A percentile compares a stretch with the other conserved stretches of the same genome.
Evolutionary conservation across 208 protist species (phyloP).

Genomic region (Acanthamoeba triangularis): DNA sequence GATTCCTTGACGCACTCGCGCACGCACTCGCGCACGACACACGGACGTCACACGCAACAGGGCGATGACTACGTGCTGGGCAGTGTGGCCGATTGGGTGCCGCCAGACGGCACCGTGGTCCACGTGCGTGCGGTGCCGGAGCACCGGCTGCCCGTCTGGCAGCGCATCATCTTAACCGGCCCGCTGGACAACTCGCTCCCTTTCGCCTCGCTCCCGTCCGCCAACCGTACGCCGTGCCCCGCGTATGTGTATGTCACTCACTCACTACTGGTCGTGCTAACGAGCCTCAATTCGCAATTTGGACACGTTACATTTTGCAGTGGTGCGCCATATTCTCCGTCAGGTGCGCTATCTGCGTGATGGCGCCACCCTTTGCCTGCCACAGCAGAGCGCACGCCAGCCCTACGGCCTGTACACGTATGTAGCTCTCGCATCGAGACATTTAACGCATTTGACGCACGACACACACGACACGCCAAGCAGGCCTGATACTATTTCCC

Average conservation of each 20-base stretch:
- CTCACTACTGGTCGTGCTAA: neutral
- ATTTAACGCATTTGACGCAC: no score
- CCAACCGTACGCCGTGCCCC: neutral
- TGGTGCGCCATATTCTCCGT: constrained; percentile 24
- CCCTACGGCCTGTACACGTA: constrained; percentile 32
- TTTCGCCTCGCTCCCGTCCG: neutral
- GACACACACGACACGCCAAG: neutral
- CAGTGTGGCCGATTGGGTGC: constrained; percentile 19
- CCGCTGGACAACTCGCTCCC: neutral
- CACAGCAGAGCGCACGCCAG: neutral
- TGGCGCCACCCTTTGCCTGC: neutral
- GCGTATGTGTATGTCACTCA: no score
- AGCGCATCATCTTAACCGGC: neutral
- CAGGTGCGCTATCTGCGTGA: neutral
- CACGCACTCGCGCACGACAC: neutral
- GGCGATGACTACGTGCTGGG: neutral
- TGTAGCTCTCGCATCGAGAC: neutral
- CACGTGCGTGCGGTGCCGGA: neutral
- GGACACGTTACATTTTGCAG: neutral
- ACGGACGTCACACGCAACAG: neutral
- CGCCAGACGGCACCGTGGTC: neutral
- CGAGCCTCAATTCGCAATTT: no score
- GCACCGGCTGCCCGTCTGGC: constrained; percentile 21
- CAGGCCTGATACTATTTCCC: neutral
- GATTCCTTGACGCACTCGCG: neutral